Evolutionary conservation across 345 rosid genomes (phyloP).

Genomic region (Heritiera fomes): DNA sequence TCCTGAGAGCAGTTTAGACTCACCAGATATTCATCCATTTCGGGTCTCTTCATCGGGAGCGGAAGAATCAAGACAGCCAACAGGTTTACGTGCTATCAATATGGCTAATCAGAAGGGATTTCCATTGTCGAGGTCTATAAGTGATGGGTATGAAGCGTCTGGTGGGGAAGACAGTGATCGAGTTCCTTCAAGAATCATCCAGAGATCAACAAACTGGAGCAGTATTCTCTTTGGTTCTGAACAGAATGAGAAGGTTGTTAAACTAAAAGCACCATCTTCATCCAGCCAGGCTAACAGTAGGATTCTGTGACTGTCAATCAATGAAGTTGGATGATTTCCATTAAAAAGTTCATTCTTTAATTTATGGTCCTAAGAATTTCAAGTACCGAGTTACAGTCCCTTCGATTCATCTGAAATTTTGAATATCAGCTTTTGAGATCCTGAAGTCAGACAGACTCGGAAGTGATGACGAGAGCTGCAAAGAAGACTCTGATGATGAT

Average conservation of each 20-base stretch:
- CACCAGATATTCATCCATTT: conserved; percentile 87
- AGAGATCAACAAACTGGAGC: conserved; percentile 68
- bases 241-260: conserved; percentile 50
- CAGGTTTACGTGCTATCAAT: conserved; percentile 50
- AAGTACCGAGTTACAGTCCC: conserved; percentile 21
- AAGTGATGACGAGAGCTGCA: conserved; percentile 17
- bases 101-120: conserved; percentile 53
- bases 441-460: conserved; percentile 16
- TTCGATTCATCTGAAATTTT: not conserved
- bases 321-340: conserved; percentile 23
- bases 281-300: conserved; percentile 43
- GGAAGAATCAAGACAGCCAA: conserved; percentile 61
- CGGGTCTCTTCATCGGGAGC: conserved; percentile 74
- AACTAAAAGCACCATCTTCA: conserved; percentile 52
- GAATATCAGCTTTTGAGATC: conserved; percentile 17
- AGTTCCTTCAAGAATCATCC: conserved; percentile 69
- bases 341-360: conserved; percentile 45
- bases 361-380: conserved; percentile 29
- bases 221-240: conserved; percentile 46
- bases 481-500: not conserved
- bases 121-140: conserved; percentile 83
- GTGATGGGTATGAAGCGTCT: conserved; percentile 93
- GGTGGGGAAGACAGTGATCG: conserved; percentile 97
- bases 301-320: conserved; percentile 36
- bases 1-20: conserved; percentile 92